Conservation (phyloP, 116 monocot species). For the Zostera marina region DNA sequence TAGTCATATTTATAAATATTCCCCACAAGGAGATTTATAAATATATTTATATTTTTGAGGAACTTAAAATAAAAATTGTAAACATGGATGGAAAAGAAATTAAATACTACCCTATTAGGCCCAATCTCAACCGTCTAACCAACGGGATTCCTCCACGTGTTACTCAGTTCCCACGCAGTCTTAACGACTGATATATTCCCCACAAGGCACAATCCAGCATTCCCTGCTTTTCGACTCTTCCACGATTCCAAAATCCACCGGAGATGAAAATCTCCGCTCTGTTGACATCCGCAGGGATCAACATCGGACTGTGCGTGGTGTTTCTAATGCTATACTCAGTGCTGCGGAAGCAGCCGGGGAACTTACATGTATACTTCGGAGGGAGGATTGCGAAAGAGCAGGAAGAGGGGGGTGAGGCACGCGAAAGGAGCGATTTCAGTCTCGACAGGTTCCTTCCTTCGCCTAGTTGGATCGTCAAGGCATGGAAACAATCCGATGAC, state of each 20-base stretch:
- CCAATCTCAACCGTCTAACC: no score
- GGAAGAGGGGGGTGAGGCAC: neutral
- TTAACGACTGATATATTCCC: no score
- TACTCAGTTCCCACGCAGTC: no score
- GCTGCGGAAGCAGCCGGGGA: conserved; percentile 69
- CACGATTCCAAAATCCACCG: neutral
- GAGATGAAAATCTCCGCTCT: conserved; percentile 78
- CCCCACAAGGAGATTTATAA: no score
- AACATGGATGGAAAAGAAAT: no score
- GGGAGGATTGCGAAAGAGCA: conserved; percentile 38
- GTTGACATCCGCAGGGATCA: conserved; percentile 89
- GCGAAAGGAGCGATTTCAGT: conserved; percentile 10
- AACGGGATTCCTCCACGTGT: no score
- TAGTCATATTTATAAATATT: no score
- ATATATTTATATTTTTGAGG: no score
- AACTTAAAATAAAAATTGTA: no score
- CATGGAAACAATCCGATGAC: conserved; percentile 51
- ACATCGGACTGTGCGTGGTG: conserved; percentile 49
- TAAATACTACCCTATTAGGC: no score
- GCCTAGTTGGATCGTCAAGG: conserved; percentile 68
- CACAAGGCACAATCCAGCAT: no score
- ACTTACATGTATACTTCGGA: conserved; percentile 51
- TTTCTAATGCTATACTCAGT: conserved; percentile 65
- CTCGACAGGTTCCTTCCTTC: conserved; percentile 67
- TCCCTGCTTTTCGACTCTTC: no score